Evolutionary conservation across 805 yeast species (phyloP).

Genomic region (Lipomyces lipofer): DNA sequence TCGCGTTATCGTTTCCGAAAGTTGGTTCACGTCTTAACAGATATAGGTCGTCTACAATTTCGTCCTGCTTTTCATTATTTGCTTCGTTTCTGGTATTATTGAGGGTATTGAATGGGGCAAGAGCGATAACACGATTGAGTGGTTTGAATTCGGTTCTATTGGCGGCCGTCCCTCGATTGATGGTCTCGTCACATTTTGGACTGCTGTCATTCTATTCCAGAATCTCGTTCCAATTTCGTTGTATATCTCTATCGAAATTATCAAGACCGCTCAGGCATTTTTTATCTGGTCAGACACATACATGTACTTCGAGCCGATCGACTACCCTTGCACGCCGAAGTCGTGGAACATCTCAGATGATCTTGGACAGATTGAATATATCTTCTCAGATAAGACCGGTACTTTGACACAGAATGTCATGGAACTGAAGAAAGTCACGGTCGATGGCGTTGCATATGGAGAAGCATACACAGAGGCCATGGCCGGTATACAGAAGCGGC

Average conservation of each 20-base stretch:
- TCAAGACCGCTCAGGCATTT: conserved; percentile 73
- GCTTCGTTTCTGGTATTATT: conserved; percentile 67
- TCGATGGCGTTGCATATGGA: conserved; percentile 68
- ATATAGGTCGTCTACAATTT: conserved; percentile 55
- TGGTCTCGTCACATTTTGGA: conserved; percentile 70
- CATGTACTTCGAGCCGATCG: conserved; percentile 68
- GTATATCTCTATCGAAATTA: conserved; percentile 75
- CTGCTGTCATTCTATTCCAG: conserved; percentile 71
- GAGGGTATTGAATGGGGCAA: conserved; percentile 64
- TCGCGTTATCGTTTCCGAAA: too few species aligned
- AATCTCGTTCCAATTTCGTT: conserved; percentile 78
- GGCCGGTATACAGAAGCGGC: conserved; percentile 67
- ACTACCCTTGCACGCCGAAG: conserved; percentile 77
- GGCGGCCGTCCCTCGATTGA: conserved; percentile 61
- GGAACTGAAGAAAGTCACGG: conserved; percentile 78
- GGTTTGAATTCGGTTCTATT: conserved; percentile 62
- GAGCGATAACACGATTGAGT: conserved; percentile 48
- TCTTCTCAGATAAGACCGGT: conserved; percentile 83
- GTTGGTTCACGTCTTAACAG: too few species aligned
- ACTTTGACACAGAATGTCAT: conserved; percentile 79
- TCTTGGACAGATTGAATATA: conserved; percentile 78
- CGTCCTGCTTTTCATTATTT: conserved; percentile 57
- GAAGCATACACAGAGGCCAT: conserved; percentile 76
- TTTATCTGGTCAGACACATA: conserved; percentile 69
- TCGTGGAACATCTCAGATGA: conserved; percentile 85